Percentiles rank a stretch among this genome's conserved stretches.
phyloP scores from a whole-genome alignment of 2,329 filamentous ascomycete species.

The Claviceps paspali region DNA sequence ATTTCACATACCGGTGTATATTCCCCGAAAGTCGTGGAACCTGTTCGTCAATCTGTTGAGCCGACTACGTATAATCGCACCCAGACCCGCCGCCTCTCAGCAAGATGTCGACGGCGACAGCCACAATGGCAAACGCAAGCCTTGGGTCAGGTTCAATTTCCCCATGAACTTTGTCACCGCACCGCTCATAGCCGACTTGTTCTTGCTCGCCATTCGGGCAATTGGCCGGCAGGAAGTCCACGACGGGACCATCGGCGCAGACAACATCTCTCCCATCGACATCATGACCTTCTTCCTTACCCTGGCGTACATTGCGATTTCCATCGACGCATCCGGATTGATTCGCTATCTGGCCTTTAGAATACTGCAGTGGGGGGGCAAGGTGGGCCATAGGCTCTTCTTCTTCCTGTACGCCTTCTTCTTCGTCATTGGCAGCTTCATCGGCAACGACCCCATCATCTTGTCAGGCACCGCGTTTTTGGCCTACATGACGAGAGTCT shows the following conservation, averaged over 20 bases:
- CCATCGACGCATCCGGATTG: conserved; percentile 59
- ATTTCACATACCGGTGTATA: conserved; percentile 45
- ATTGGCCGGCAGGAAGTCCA: conserved; percentile 52
- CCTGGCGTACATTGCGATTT: conserved; percentile 61
- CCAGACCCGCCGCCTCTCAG: conserved; percentile 15
- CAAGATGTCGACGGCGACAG: conserved; percentile 11
- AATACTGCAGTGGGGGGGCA: conserved; percentile 51
- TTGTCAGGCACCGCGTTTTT: conserved; percentile 60
- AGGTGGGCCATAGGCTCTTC: conserved; percentile 52
- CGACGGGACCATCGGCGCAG: conserved; percentile 50
- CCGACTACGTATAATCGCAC: conserved; percentile 35
- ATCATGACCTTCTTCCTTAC: conserved; percentile 65
- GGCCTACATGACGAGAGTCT: conserved; percentile 63
- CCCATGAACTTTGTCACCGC: conserved; percentile 59
- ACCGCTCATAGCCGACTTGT: conserved; percentile 55
- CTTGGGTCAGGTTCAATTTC: conserved; percentile 37
- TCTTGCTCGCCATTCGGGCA: conserved; percentile 52
- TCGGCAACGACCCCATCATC: conserved; percentile 64
- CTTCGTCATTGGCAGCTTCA: conserved; percentile 49
- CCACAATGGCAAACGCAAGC: conserved; percentile 15
- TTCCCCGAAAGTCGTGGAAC: conserved; percentile 37
- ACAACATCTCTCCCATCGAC: conserved; percentile 53
- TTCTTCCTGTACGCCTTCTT: conserved; percentile 63
- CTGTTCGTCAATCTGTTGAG: conserved; percentile 22
- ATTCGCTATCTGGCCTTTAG: conserved; percentile 58